Percentiles rank a stretch among this genome's conserved stretches.
Conservation (phyloP, 2,329 filamentous ascomycete genomes). For the Fusarium transvaalense region DNA sequence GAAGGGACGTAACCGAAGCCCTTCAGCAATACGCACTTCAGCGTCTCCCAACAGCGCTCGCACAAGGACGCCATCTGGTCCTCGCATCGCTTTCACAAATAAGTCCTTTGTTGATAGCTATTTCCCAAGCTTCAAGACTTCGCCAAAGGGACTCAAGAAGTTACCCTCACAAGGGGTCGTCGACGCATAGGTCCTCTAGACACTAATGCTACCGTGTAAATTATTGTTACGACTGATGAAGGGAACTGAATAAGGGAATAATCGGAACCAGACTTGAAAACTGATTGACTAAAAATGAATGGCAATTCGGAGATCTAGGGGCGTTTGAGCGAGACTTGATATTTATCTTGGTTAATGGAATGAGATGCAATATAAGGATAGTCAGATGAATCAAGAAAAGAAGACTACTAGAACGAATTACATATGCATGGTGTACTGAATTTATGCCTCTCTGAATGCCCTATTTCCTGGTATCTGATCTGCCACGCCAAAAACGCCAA, state of each 20-base stretch:
- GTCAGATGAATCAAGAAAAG: background rate
- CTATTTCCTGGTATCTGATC: slow-evolving; percentile 40
- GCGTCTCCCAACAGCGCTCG: slow-evolving; percentile 62
- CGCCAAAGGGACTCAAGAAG: slow-evolving; percentile 52
- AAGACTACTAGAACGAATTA: background rate
- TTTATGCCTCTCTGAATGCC: background rate
- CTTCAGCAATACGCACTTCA: slow-evolving; percentile 47
- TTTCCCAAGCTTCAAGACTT: slow-evolving; percentile 54
- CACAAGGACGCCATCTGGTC: slow-evolving; percentile 61
- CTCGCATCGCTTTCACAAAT: slow-evolving; percentile 51
- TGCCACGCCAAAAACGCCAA: slow-evolving; percentile 39
- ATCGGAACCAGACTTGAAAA: background rate
- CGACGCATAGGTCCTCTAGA: slow-evolving; percentile 29
- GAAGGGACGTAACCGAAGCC: slow-evolving; percentile 56
- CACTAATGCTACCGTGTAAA: slow-evolving; percentile 17
- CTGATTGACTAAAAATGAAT: slow-evolving; percentile 6
- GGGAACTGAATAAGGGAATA: background rate
- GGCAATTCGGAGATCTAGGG: slow-evolving; percentile 6
- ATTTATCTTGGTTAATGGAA: background rate
- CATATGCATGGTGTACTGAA: background rate
- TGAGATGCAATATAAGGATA: background rate
- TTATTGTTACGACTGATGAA: slow-evolving; percentile 42
- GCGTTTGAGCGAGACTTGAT: slow-evolving; percentile 24
- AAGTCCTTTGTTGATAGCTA: slow-evolving; percentile 56
- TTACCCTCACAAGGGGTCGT: slow-evolving; percentile 33